These are phyloP conservation scores for Capsella bursapastoris DNA, from an alignment of 345 rosid genomes.

Conservation along the genomic window DNA sequence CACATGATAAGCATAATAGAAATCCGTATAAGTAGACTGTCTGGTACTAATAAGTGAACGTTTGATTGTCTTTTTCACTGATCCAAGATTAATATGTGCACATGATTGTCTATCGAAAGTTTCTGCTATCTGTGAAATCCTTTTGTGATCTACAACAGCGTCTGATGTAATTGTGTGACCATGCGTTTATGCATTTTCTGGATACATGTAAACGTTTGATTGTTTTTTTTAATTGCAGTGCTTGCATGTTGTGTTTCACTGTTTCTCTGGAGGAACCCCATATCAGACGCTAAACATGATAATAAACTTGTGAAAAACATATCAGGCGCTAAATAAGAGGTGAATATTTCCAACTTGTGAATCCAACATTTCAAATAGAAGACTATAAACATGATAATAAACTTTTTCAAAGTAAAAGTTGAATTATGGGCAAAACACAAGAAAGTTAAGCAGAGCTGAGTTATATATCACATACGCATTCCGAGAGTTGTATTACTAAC, in stretches of 20 bases:
- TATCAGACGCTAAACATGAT: no score
- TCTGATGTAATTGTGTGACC: neutral
- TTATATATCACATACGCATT: neutral
- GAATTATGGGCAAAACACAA: constrained; percentile 1
- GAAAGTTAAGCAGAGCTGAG: neutral
- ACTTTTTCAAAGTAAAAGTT: neutral
- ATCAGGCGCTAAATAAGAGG: no score
- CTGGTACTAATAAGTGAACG: constrained; percentile 11
- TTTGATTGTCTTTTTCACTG: neutral
- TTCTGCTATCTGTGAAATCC: neutral
- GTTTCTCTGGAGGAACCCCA: constrained; percentile 91
- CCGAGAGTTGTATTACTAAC: no score
- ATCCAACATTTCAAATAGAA: constrained; percentile 28
- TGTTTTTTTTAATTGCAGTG: constrained; percentile 51
- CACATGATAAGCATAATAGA: neutral
- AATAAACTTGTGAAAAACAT: no score
- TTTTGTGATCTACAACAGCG: neutral
- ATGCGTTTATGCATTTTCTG: neutral
- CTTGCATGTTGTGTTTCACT: constrained; percentile 80
- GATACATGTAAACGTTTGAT: constrained; percentile 1
- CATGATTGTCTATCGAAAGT: neutral
- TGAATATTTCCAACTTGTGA: neutral
- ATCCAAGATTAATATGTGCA: neutral
- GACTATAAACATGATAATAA: neutral
- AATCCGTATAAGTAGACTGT: neutral